These are phyloP conservation scores for Globisporangium acanthophoron DNA, from an alignment of 352 stramenopile species.

Conservation along the genomic window DNA sequence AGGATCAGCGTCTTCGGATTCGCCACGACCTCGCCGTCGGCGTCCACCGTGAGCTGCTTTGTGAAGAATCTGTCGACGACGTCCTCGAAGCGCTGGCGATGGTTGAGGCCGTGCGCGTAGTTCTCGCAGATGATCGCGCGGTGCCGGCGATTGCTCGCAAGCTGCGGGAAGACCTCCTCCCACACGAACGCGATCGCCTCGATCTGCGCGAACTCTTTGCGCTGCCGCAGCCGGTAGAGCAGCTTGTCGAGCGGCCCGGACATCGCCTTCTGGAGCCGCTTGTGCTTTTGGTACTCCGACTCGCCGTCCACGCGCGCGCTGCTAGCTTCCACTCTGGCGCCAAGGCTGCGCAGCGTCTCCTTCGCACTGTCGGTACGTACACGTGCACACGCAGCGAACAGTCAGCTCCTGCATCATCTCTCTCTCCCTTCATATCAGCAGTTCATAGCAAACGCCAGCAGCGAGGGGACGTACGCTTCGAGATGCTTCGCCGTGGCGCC, in stretches of 20 bases:
- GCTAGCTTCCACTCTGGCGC: constrained; percentile 2
- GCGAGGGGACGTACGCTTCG: constrained; percentile 8
- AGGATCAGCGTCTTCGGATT: constrained; percentile 21
- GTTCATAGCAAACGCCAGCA: neutral
- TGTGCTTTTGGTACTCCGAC: constrained; percentile 23
- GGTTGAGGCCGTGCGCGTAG: constrained; percentile 45
- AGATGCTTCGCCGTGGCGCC: constrained; percentile 9
- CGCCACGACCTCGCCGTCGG: neutral
- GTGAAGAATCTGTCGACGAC: constrained; percentile 41
- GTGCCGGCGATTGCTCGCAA: constrained; percentile 33
- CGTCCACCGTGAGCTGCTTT: constrained; percentile 13
- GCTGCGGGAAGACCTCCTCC: constrained; percentile 50
- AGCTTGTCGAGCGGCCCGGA: constrained; percentile 47
- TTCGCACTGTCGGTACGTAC: constrained; percentile 9
- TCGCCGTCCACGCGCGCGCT: constrained; percentile 15
- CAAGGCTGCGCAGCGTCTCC: constrained; percentile 7
- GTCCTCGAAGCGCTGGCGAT: constrained; percentile 44
- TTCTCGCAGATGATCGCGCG: constrained; percentile 42
- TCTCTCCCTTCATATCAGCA: too few species aligned
- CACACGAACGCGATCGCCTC: constrained; percentile 45
- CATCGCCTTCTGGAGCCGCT: constrained; percentile 42
- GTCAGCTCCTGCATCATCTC: neutral
- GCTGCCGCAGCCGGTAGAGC: constrained; percentile 26
- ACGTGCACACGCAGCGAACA: neutral
- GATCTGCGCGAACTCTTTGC: constrained; percentile 31